Base-by-base conservation (phyloP, 1,284 basidiomycete species). In the Sutorius eximius region DNA sequence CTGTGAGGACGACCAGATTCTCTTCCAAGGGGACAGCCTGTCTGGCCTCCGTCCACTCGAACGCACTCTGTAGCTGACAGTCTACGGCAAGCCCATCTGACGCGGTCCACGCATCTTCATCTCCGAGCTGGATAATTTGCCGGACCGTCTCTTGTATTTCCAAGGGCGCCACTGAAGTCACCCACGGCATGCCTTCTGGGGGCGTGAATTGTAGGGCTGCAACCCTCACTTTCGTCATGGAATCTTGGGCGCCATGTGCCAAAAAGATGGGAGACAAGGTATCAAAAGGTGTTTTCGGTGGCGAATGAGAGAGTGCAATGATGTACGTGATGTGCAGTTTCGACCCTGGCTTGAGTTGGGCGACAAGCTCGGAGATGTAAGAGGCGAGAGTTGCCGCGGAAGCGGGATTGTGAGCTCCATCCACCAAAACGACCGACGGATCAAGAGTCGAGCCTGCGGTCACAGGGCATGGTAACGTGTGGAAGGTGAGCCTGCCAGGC, bases 341-440 rank as follows among this genome's bases (percentile, higher is more conserved):
- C 41, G 61, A 52, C 49, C 60, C 37, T 42, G 62, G 45, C 61
- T 52, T 52, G 45, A 60, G 40, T 61, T 62, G 48, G 73, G 59
- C 43, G 32, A 64, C 55, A 18, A 69, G 54, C 2, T 75, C 68
- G 34, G 82, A 76, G 53, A 98, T 74, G 69, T 95, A 98, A 6
- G 76, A 68, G 1, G 85, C 78, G 9, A 99, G 81, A 0, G 84
- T 84, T 18, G 70, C 60, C 0, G 93, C 82, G 0, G 94, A 95
- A 6, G 91, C 86, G n/a, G 85, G 76, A 67, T 99, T 99, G 70
- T 99, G 97, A 1, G 97, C 96, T 4, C 97, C 97, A 67, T 99
- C 97, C 2, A 89, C 87, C 8, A 99, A 79, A 6, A 95, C 73
- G 6, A 76, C 65, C 3, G 77, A 60, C 18, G 69, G 66, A 45